phyloP scores from a whole-genome alignment of 768 basidiomycete genomes.

The Suillus clintonianus region DNA sequence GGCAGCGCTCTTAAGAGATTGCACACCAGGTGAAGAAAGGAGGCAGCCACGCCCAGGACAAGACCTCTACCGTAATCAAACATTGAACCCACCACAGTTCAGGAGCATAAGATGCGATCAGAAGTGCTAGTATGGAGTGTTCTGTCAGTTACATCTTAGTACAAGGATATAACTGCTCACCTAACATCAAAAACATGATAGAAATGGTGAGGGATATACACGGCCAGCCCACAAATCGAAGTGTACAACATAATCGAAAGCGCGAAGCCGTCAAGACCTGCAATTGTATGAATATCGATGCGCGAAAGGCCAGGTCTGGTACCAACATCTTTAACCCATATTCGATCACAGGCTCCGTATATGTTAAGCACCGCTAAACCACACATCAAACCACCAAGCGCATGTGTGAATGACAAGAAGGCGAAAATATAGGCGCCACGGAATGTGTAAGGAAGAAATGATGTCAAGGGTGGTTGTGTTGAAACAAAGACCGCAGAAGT shows the following conservation, averaged over 20 bases:
- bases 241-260: background rate
- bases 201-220: background rate
- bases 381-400: background rate
- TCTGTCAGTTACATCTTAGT: background rate
- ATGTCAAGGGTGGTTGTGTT: background rate
- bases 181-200: background rate
- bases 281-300: background rate
- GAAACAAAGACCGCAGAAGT: background rate
- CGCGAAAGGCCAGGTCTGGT: background rate
- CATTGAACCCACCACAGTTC: background rate
- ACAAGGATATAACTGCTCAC: background rate
- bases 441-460: background rate
- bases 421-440: background rate
- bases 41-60: background rate
- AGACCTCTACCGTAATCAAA: background rate
- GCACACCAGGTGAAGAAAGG: background rate
- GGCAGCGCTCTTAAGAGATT: background rate
- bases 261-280: background rate
- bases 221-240: background rate
- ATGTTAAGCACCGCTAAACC: slow-evolving; percentile 1
- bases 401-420: background rate
- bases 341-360: slow-evolving; percentile 1
- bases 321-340: background rate
- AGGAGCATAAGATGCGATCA: background rate
- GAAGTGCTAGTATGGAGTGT: background rate